Conservation (phyloP, 1,139 yeast species). For the Hyphopichia wangnamkhiaoensis region DNA sequence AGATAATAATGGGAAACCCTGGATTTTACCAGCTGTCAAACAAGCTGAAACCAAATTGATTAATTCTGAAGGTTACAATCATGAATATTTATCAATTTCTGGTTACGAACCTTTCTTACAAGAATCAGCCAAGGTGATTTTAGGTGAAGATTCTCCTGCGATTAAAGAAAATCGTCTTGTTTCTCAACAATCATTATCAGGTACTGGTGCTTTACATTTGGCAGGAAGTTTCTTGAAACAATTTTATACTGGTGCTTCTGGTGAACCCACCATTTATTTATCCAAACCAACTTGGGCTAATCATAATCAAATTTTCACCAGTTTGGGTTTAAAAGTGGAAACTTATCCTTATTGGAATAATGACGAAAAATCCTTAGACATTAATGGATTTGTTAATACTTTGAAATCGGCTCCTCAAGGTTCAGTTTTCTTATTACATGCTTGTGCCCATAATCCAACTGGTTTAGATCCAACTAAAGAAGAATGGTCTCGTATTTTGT, state of each 20-base stretch:
- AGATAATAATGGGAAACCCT: conserved; percentile 89
- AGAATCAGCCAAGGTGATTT: conserved; percentile 76
- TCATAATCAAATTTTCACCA: conserved; percentile 78
- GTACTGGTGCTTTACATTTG: conserved; percentile 94
- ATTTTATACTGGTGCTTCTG: conserved; percentile 46
- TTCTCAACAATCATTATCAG: conserved; percentile 85
- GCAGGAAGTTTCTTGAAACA: conserved; percentile 74
- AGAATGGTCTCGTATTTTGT: conserved; percentile 43
- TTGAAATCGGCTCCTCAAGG: conserved; percentile 74
- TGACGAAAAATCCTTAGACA: conserved; percentile 60
- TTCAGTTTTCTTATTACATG: conserved; percentile 62
- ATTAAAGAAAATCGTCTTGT: conserved; percentile 56
- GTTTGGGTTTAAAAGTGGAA: conserved; percentile 62
- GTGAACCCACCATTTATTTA: conserved; percentile 60
- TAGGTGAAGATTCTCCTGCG: conserved; percentile 67
- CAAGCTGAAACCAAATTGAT: conserved; percentile 63
- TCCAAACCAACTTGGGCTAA: conserved; percentile 97
- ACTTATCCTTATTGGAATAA: conserved; percentile 79
- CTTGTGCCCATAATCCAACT: conserved; percentile 55
- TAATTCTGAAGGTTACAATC: conserved; percentile 66
- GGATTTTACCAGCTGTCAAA: conserved; percentile 86
- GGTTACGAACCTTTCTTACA: conserved; percentile 72
- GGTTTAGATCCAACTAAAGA: conserved; percentile 49
- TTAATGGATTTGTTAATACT: conserved; percentile 66
- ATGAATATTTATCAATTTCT: conserved; percentile 84